Conservation (phyloP, 192 early-diverging fungal genomes). For the Gamsiella multidivaricata region DNA sequence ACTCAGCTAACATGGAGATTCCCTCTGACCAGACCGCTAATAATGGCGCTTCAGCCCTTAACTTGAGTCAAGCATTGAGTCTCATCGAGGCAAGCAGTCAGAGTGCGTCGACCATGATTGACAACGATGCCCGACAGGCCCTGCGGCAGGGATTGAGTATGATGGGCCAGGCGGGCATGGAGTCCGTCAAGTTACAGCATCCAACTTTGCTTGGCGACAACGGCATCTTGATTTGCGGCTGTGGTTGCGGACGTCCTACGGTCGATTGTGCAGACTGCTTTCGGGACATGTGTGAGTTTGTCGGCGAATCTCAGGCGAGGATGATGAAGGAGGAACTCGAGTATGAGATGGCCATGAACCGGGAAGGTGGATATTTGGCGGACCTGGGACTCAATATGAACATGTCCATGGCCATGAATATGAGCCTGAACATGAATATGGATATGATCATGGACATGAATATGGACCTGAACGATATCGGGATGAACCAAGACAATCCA, state of each 20-base stretch:
- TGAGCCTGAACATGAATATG: slow-evolving; percentile 6
- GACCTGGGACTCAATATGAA: slow-evolving; percentile 31
- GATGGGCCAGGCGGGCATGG: slow-evolving; percentile 13
- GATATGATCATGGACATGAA: slow-evolving; percentile 3
- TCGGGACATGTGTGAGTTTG: slow-evolving; percentile 46
- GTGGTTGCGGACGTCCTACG: slow-evolving; percentile 46
- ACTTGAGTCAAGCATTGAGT: slow-evolving; percentile 31
- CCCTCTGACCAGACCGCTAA: background rate
- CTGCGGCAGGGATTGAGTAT: slow-evolving; percentile 13
- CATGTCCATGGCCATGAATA: slow-evolving; percentile 28
- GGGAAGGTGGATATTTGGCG: slow-evolving; percentile 19
- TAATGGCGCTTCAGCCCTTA: slow-evolving; percentile 2
- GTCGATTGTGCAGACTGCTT: slow-evolving; percentile 51
- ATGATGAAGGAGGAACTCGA: slow-evolving; percentile 47
- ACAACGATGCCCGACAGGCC: slow-evolving; percentile 12
- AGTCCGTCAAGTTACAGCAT: slow-evolving; percentile 50
- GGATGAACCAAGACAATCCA: background rate
- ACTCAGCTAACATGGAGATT: no score
- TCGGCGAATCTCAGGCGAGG: slow-evolving; percentile 45
- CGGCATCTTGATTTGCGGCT: slow-evolving; percentile 43
- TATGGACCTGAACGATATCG: background rate
- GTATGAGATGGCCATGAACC: slow-evolving; percentile 32
- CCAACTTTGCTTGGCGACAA: slow-evolving; percentile 35
- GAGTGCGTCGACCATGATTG: slow-evolving; percentile 8
- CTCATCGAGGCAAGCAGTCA: slow-evolving; percentile 31